Evolutionary conservation across 2,329 filamentous ascomycete genomes (phyloP).

Genomic region (Neurospora crassa): DNA sequence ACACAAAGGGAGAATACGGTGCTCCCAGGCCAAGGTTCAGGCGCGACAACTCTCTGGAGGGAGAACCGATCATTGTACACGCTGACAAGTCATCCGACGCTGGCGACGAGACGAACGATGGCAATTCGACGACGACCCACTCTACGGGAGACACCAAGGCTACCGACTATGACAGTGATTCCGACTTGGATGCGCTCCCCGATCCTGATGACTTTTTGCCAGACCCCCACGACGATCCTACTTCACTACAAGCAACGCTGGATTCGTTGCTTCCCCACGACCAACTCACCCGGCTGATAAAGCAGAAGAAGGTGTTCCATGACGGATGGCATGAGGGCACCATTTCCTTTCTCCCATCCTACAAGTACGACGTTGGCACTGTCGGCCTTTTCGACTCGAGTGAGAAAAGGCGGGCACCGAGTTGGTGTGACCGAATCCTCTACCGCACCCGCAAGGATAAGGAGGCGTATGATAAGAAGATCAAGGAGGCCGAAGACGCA

Average conservation of each 20-base stretch:
- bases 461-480: slow-evolving; percentile 52
- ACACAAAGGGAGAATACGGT: slow-evolving; percentile 66
- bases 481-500: slow-evolving; percentile 55
- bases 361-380: slow-evolving; percentile 96
- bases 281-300: slow-evolving; percentile 68
- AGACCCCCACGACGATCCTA: slow-evolving; percentile 66
- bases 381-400: slow-evolving; percentile 89
- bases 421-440: slow-evolving; percentile 93
- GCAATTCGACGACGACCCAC: slow-evolving; percentile 21
- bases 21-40: slow-evolving; percentile 11
- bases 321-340: slow-evolving; percentile 87
- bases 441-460: slow-evolving; percentile 69
- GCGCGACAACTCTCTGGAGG: slow-evolving; percentile 30
- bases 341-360: slow-evolving; percentile 84
- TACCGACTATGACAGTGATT: slow-evolving; percentile 25
- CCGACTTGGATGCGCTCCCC: slow-evolving; percentile 36
- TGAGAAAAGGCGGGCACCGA: slow-evolving; percentile 85
- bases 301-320: slow-evolving; percentile 68
- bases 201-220: slow-evolving; percentile 58
- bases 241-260: slow-evolving; percentile 80
- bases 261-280: slow-evolving; percentile 83
- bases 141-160: slow-evolving; percentile 25
- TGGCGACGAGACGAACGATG: slow-evolving; percentile 35
- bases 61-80: slow-evolving; percentile 42
- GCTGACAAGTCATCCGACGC: slow-evolving; percentile 25